A percentile compares a stretch with the other conserved stretches of the same genome.
These are phyloP conservation scores for Scedosporium boydii DNA, from an alignment of 2,329 filamentous ascomycete genomes.

Conservation along the genomic window DNA sequence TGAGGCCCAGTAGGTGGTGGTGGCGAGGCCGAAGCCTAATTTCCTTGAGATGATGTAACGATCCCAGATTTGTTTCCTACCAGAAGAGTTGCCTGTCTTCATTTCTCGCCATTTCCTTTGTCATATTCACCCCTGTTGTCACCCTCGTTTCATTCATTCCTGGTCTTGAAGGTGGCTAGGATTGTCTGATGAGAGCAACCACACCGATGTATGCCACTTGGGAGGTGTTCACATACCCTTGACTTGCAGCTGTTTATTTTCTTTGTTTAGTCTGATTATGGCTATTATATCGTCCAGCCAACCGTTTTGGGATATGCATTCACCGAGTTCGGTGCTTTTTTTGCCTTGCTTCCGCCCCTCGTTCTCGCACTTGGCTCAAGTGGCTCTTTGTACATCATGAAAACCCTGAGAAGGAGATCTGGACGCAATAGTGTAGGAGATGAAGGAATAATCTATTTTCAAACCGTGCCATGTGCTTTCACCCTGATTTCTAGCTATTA, in stretches of 20 bases:
- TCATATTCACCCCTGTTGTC: not conserved
- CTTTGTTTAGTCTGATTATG: not conserved
- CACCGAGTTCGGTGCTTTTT: not conserved
- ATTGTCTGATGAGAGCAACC: not conserved
- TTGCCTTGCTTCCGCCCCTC: not conserved
- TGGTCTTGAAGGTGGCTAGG: not conserved
- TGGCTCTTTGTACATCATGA: not conserved
- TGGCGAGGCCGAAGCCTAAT: not conserved
- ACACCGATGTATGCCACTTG: not conserved
- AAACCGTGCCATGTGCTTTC: not conserved
- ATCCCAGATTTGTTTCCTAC: not conserved
- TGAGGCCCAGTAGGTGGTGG: conserved; percentile 25
- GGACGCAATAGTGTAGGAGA: not conserved
- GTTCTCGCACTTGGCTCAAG: not conserved
- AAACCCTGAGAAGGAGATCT: not conserved
- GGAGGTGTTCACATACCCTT: not conserved
- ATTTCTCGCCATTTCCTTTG: not conserved
- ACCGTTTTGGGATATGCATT: not conserved
- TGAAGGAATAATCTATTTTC: not conserved
- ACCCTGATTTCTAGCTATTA: not conserved
- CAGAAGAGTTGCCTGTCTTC: not conserved
- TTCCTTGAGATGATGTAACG: not conserved
- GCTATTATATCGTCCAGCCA: not conserved
- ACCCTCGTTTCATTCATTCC: not conserved
- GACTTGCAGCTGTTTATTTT: not conserved